phyloP scores from a whole-genome alignment of 148 eudicot species.

The Nepenthes mirabilis region DNA sequence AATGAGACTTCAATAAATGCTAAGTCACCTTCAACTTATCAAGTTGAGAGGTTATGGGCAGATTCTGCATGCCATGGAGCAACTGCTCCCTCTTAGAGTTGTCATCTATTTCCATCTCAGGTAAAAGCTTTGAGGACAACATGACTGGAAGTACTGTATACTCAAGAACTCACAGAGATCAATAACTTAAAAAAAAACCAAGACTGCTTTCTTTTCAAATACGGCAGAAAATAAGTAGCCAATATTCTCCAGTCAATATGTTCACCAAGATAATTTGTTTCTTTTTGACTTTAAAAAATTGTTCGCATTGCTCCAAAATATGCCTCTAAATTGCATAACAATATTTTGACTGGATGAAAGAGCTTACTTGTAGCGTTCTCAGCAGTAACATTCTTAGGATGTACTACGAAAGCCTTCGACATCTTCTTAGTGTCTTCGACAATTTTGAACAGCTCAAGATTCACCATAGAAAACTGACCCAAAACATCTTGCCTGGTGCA shows the following conservation, averaged over 20 bases:
- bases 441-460: constrained; percentile 79
- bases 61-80: constrained; percentile 67
- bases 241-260: not conserved
- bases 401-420: constrained; percentile 91
- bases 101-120: constrained; percentile 91
- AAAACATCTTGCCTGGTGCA: constrained; percentile 67
- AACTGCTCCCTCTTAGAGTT: constrained; percentile 72
- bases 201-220: not conserved
- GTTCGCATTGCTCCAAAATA: not conserved
- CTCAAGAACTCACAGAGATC: constrained; percentile 1
- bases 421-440: constrained; percentile 94
- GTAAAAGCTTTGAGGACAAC: constrained; percentile 97
- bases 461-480: constrained; percentile 94
- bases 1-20: not conserved
- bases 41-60: constrained; percentile 57
- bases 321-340: not conserved
- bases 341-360: constrained; percentile 3
- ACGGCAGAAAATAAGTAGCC: not conserved
- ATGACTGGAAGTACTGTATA: constrained; percentile 83
- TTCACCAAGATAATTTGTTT: not conserved
- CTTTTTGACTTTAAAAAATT: no score
- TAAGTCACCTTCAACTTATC: constrained; percentile 75
- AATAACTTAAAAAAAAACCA: not conserved
- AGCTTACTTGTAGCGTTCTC: constrained; percentile 73
- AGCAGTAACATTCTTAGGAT: constrained; percentile 86